A percentile compares a stretch with the other conserved stretches of the same genome.
These are phyloP conservation scores for Trichoderma sp. DNA, from an alignment of 2,329 filamentous ascomycete species.

Conservation along the genomic window DNA sequence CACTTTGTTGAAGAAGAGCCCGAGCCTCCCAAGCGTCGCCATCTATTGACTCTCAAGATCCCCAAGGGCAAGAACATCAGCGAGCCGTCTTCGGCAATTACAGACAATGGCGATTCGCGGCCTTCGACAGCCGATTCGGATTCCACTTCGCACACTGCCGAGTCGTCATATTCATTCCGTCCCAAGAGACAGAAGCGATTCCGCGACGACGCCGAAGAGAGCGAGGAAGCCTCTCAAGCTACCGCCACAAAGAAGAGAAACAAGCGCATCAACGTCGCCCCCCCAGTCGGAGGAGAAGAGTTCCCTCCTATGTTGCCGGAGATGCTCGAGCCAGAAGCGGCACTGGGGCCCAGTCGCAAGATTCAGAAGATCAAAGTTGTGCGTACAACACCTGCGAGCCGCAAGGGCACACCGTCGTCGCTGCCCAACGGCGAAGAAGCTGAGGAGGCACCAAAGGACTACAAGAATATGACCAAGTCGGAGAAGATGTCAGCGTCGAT, in stretches of 20 bases:
- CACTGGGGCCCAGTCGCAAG: conserved; percentile 39
- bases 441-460: conserved; percentile 56
- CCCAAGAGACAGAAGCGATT: conserved; percentile 61
- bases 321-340: conserved; percentile 30
- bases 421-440: conserved; percentile 37
- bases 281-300: conserved; percentile 23
- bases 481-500: conserved; percentile 69
- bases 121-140: conserved; percentile 59
- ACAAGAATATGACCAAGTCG: conserved; percentile 65
- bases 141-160: conserved; percentile 52
- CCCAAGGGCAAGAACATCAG: conserved; percentile 48
- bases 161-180: conserved; percentile 58
- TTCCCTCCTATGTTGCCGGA: conserved; percentile 25
- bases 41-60: conserved; percentile 46
- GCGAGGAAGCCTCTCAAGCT: conserved; percentile 43
- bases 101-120: conserved; percentile 52
- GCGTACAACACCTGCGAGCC: conserved; percentile 36
- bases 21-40: conserved; percentile 40
- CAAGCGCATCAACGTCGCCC: conserved; percentile 36
- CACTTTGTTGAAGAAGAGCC: conserved; percentile 36
- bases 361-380: conserved; percentile 47
- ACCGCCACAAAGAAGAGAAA: conserved; percentile 46
- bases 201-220: conserved; percentile 52
- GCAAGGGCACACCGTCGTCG: conserved; percentile 40
- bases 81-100: conserved; percentile 43